Evolutionary conservation across 192 early-diverging fungal genomes (phyloP), one percentile per base, ranked within the genome.

Genomic region (Lunasporangiospora selenospora): DNA sequence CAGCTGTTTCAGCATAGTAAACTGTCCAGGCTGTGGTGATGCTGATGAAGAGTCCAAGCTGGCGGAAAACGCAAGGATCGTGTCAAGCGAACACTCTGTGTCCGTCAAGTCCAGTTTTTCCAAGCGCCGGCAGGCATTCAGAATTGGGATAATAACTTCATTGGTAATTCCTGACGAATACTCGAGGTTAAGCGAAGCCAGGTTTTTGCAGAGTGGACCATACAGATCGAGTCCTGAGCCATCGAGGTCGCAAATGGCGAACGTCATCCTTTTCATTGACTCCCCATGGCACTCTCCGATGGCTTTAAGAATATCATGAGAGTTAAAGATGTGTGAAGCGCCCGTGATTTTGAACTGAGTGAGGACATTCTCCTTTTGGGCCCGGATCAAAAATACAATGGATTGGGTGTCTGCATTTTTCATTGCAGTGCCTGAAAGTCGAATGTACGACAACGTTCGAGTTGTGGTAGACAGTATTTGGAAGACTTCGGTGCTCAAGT

Each of bases 121-220:
- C 11, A 73, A 30, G 6, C 36, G 59, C 3, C 41, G 54, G 30
- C 59, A 73, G 16, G 46, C 3, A 27, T 73, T 61, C 19, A 73
- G 37, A 19, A 73, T 63, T 0, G 69, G 69, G 19, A 73, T 38
- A 3, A 73, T 3, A 16, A 45, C 55, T 24, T 73, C 60, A 26
- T 73, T 55, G 6, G 61, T 73, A 3, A 73, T 61, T 8, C 69
- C 69, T 2, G 69, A 73, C 8, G 69, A 19, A 46, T 73, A 63
- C 37, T 73, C 69, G 7, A 73, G 69, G 21, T 73, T 73, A 3
- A 73, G 34, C 0, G 69, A 73, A n/a, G 44, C 39, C 33, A 73
- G 34, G 4, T 53, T 19, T 2, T n/a, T 39, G 33, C 34, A 63
- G 16, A 63, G 47, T 6, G 69, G 69, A 0, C 53, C 69, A 21